phyloP scores from a whole-genome alignment of 2,329 filamentous ascomycete species.

The Canariomyces notabilis region DNA sequence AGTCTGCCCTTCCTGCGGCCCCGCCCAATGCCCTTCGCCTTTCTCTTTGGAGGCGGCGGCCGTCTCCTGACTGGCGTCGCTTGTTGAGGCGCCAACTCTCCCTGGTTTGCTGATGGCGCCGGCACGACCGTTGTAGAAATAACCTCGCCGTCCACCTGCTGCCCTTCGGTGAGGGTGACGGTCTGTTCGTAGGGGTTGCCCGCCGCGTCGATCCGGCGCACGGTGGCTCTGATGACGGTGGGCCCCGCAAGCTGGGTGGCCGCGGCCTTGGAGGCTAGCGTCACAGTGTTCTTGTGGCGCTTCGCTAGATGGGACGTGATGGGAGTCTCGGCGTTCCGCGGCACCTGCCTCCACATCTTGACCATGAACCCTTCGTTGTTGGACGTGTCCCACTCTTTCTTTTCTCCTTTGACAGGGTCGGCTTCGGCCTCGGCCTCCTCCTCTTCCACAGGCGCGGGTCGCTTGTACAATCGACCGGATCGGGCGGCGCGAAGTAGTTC shows the following conservation, averaged over 20 bases:
- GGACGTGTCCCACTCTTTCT: constrained; percentile 44
- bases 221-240: constrained; percentile 70
- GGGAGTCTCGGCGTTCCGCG: constrained; percentile 52
- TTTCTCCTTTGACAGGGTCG: constrained; percentile 43
- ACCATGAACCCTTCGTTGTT: constrained; percentile 48
- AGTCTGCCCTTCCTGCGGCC: constrained; percentile 73
- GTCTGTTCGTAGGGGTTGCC: constrained; percentile 83
- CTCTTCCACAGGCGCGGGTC: constrained; percentile 57
- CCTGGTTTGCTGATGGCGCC: constrained; percentile 52
- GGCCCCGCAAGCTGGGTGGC: constrained; percentile 43
- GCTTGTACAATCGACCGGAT: constrained; percentile 70
- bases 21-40: constrained; percentile 70
- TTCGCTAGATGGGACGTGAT: constrained; percentile 54
- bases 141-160: constrained; percentile 76
- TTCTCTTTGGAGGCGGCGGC: constrained; percentile 73
- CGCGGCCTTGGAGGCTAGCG: constrained; percentile 48
- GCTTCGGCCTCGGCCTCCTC: constrained; percentile 50
- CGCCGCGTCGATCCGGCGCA: constrained; percentile 69
- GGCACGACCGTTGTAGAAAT: constrained; percentile 55
- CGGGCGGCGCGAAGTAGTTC: constrained; percentile 77
- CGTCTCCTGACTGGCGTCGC: constrained; percentile 50
- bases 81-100: constrained; percentile 45
- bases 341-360: constrained; percentile 58
- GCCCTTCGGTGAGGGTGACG: constrained; percentile 73
- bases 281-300: constrained; percentile 57